These are phyloP conservation scores for Blastomyces parvus DNA, from an alignment of 2,329 filamentous ascomycete genomes.

Conservation along the genomic window DNA sequence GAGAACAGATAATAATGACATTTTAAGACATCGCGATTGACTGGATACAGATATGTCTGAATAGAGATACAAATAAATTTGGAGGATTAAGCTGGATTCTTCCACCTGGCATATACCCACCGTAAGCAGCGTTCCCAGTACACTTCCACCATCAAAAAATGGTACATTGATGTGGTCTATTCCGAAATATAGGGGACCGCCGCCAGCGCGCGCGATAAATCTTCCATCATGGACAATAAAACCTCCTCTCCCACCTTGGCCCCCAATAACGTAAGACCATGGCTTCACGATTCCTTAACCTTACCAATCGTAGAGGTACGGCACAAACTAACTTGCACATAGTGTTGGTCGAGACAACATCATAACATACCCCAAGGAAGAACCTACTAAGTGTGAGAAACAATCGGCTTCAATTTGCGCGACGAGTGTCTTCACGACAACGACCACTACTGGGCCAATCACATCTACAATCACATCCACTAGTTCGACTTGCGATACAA, in stretches of 20 bases:
- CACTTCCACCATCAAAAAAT: background rate
- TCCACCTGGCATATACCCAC: slow-evolving; percentile 2
- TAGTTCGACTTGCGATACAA: background rate
- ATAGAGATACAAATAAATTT: background rate
- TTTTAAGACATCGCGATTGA: background rate
- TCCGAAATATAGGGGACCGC: background rate
- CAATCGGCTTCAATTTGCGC: background rate
- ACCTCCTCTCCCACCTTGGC: slow-evolving; percentile 4
- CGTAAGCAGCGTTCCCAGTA: background rate
- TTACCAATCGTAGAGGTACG: background rate
- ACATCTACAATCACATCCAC: slow-evolving; percentile 1
- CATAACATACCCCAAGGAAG: slow-evolving; percentile 6
- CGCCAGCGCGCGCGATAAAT: background rate
- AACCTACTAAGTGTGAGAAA: slow-evolving; percentile 4
- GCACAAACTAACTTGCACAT: background rate
- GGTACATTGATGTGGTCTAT: background rate
- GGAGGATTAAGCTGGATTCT: slow-evolving; percentile 1
- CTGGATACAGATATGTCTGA: background rate
- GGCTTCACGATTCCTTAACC: background rate
- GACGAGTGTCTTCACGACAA: background rate
- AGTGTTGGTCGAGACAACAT: slow-evolving; percentile 2
- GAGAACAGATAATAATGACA: background rate
- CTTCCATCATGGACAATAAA: slow-evolving; percentile 5
- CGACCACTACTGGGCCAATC: background rate
- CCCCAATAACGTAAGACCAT: background rate